Percentiles rank a stretch among this genome's conserved stretches.
These are phyloP conservation scores for Starmerella floris DNA, from an alignment of 805 yeast species.

Conservation along the genomic window DNA sequence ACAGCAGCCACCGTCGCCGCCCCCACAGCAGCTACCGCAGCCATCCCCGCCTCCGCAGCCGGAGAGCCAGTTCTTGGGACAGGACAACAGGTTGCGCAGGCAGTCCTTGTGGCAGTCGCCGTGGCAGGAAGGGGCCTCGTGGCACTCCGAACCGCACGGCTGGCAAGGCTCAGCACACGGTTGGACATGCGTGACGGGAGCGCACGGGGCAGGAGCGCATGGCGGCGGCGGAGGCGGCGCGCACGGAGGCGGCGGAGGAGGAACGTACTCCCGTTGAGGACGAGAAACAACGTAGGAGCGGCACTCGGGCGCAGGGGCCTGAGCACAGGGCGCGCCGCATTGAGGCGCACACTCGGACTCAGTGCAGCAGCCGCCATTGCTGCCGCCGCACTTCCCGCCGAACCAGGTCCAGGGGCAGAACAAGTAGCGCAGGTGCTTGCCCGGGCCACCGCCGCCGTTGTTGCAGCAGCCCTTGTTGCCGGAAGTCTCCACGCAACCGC, in stretches of 20 bases:
- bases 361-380: not conserved
- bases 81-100: not conserved
- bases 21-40: not conserved
- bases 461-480: not conserved
- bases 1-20: slow-evolving; percentile 1
- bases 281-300: no score
- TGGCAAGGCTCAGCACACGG: no score
- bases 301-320: not conserved
- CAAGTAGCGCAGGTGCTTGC: slow-evolving; percentile 7
- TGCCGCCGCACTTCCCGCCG: not conserved
- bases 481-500: not conserved
- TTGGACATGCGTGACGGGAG: no score
- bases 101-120: not conserved
- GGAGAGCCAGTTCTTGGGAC: slow-evolving; percentile 4
- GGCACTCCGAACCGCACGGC: no score
- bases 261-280: not conserved
- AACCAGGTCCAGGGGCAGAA: slow-evolving; percentile 11
- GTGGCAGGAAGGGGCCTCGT: no score
- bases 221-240: not conserved
- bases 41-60: slow-evolving; percentile 1
- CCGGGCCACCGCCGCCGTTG: slow-evolving; percentile 1
- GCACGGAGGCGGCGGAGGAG: slow-evolving; percentile 3
- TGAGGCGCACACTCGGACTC: not conserved
- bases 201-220: no score
- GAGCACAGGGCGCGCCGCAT: not conserved